phyloP scores from a whole-genome alignment of 164 flowering plant genomes.

The Sedum album region DNA sequence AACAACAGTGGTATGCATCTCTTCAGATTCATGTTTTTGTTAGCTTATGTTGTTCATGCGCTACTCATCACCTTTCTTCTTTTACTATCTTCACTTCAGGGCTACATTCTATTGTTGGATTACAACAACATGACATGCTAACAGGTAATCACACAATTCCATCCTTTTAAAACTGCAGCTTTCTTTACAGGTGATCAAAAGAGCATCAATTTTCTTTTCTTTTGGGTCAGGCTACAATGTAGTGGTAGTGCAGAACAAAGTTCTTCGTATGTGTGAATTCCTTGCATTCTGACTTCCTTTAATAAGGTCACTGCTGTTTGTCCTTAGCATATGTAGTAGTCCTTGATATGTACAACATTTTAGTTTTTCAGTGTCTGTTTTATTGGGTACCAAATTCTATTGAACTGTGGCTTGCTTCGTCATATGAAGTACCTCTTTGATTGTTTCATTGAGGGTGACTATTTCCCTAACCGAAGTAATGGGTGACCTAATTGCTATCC shows the following conservation, averaged over 20 bases:
- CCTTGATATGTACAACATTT: background rate
- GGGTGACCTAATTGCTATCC: no score
- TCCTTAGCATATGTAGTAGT: background rate
- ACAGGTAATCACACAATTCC: background rate
- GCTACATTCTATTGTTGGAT: background rate
- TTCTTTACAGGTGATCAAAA: background rate
- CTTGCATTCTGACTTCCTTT: background rate
- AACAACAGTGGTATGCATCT: background rate
- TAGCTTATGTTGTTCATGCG: background rate
- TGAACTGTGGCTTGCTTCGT: background rate
- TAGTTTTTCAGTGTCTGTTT: background rate
- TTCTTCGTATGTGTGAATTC: background rate
- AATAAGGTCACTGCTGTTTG: background rate
- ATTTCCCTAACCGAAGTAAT: background rate
- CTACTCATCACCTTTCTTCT: background rate
- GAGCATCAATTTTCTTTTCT: background rate
- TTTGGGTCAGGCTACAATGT: background rate
- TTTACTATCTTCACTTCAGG: no score
- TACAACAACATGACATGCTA: background rate
- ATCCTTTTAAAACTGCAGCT: background rate
- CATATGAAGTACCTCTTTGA: background rate
- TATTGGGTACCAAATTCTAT: background rate
- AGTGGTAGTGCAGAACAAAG: background rate
- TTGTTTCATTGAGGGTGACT: background rate
- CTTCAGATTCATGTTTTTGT: background rate